Conservation (phyloP, 1,284 basidiomycete species). For the Melampsora medusae region DNA sequence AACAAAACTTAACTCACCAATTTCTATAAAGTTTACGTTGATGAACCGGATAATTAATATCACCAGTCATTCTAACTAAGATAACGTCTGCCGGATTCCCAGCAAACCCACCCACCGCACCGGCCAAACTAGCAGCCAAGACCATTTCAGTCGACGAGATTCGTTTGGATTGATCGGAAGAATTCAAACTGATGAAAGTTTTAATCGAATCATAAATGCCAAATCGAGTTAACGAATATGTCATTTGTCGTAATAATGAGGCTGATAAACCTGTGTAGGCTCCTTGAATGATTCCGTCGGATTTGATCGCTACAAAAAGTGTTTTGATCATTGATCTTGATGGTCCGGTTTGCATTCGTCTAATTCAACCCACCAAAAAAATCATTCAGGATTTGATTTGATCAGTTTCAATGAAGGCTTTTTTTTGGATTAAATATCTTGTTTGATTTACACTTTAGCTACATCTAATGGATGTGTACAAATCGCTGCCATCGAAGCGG, state of each 20-base stretch:
- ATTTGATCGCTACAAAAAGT: slow-evolving; percentile 11
- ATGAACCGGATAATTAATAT: slow-evolving; percentile 34
- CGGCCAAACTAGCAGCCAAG: slow-evolving; percentile 34
- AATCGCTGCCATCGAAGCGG: slow-evolving; percentile 37
- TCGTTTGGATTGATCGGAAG: slow-evolving; percentile 13
- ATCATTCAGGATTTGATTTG: background rate
- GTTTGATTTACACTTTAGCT: slow-evolving; percentile 29
- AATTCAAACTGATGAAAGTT: slow-evolving; percentile 60
- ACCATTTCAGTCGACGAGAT: slow-evolving; percentile 14
- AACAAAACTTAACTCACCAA: slow-evolving; percentile 18
- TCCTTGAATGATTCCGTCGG: slow-evolving; percentile 59
- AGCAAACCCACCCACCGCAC: slow-evolving; percentile 43
- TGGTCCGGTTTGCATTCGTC: slow-evolving; percentile 41
- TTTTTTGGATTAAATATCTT: background rate
- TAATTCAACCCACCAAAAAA: background rate
- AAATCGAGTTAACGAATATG: slow-evolving; percentile 85
- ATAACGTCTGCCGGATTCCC: slow-evolving; percentile 45
- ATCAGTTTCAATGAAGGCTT: background rate
- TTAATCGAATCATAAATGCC: slow-evolving; percentile 91
- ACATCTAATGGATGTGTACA: slow-evolving; percentile 44
- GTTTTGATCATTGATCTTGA: slow-evolving; percentile 40
- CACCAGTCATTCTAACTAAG: slow-evolving; percentile 42
- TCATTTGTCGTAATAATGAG: slow-evolving; percentile 88
- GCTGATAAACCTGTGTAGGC: slow-evolving; percentile 82
- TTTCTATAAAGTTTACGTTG: slow-evolving; percentile 40